A percentile compares a stretch with the other conserved stretches of the same genome.
Conservation (phyloP, 768 basidiomycete genomes). For the Suillus bovinus region DNA sequence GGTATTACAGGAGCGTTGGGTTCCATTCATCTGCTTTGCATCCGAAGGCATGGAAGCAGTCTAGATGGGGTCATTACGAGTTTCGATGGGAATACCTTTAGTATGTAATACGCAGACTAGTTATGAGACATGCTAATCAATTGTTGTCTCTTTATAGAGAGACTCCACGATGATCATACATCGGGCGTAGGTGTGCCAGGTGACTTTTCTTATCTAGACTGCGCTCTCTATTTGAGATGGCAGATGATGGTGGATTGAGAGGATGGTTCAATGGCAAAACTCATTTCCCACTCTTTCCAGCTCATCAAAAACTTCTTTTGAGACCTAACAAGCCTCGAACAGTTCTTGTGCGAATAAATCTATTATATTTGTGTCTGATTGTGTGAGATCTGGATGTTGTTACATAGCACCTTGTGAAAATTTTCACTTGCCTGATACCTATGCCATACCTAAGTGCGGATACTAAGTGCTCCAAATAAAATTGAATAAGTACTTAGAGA, state of each 20-base stretch:
- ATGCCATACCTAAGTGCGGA: neutral
- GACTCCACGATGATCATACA: neutral
- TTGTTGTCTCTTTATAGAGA: too few relatives aligned
- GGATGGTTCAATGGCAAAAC: neutral
- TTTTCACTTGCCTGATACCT: constrained; percentile 7
- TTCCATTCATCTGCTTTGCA: too few relatives aligned
- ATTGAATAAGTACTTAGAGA: constrained; percentile 6
- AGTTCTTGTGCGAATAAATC: constrained; percentile 10
- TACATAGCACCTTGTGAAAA: constrained; percentile 14
- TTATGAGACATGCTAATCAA: too few relatives aligned
- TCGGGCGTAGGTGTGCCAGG: too few relatives aligned
- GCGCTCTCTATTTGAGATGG: neutral
- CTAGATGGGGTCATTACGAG: too few relatives aligned
- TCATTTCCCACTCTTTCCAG: constrained; percentile 6
- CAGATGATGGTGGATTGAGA: constrained; percentile 1
- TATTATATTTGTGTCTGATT: constrained; percentile 20
- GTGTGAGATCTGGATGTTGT: constrained; percentile 17
- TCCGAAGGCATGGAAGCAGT: neutral
- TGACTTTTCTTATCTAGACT: constrained; percentile 1
- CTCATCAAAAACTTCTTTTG: neutral
- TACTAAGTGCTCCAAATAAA: neutral
- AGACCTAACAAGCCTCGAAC: neutral
- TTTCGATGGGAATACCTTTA: neutral
- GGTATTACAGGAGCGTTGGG: neutral
- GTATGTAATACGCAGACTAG: constrained; percentile 6